Base-by-base conservation (phyloP, 768 basidiomycete species). In the Russula emetica region DNA sequence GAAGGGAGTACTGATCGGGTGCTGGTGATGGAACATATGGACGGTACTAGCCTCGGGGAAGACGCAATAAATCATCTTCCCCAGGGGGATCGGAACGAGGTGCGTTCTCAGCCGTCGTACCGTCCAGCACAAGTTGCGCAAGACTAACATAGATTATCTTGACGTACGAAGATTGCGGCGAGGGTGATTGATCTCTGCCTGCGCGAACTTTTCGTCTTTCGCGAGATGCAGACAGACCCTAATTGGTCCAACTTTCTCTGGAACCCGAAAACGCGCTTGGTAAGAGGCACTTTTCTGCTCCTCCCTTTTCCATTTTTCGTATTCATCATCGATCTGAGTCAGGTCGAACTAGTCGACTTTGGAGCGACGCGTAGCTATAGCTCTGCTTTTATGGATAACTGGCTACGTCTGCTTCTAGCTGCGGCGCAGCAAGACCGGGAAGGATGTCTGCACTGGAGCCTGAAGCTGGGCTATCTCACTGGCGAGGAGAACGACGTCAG, bases 211-310 rank as follows among this genome's bases (percentile, higher is more conserved):
- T 97, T 98, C 73, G 79, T 86, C 64, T 96, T 97, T 77, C 79
- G 90, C 34, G 74, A 88, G 49, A 98, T 99, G 97, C 97, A 98
- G 74, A 99, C 96, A 0, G 96, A 99, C 72, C 97, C 97, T 3
- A 98, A 99, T 70, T 98, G 92, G 91, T 90, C 92, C 10, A 98
- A 98, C 74, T 98, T 99, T 77, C 78, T 99, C 26, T 98, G 91
- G 86, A 89, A 94, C 73, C 69, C 79, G 0, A 63, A 76, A 3
- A 85, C 85, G 1, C 79, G 82, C 49, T 83, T 86, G 80, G 90
- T 87, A 22, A 28, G 72, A 67, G 6, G 30, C 30, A 4, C 3
- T 6, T 13, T 18, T 18, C 34, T 45, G n/a, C 20, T n/a, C 6
- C 32, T n/a, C 24, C 34, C 45, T 22, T 28, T 14, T 44, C 47